Evolutionary conservation across 2,329 filamentous ascomycete species (phyloP), one percentile per base, ranked within the genome.

Genomic region (Alternaria arbusti): DNA sequence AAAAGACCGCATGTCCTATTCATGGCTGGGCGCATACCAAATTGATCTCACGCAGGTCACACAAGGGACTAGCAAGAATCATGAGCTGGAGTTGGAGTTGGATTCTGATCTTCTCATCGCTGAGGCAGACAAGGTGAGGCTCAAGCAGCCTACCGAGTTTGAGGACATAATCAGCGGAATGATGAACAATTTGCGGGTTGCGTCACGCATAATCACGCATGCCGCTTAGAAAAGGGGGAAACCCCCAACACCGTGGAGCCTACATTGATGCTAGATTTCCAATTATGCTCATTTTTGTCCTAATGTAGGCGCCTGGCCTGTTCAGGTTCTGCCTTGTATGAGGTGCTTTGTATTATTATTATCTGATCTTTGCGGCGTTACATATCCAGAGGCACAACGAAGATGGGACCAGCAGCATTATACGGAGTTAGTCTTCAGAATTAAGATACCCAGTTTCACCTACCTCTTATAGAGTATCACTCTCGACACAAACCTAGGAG

Each of bases 1-100:
- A 71, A 99, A 99, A 80, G 94, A 99, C 79, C 88, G 96, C 17
- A 84, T 99, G 77, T 96, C 92, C 76, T 99, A 99, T 81, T 90
- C 86, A 10, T 96, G 98, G 78, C 86, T 94, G 44, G 89, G 88
- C 57, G 75, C 77, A 26, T 97, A 96, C 77, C 92, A 96, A 77
- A 87, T 99, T 70, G 96, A 99, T 80, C 84, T 99, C 54, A 99
- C 96, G 0, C 94, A 97, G 78, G 96, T 99, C 45, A 91, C 80
- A 32, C 83, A 86, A 64, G 75, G 80, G 10, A 67, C 66, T 1
- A 84, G 86, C 59, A 93, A 92, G 70, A 90, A 91, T 67, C 92
- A 95, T 74, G 93, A 96, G 80, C 85, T 96, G 7, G 93, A 96
- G 75, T 86, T 96, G 51, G 93, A 96, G 76, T 78, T 96, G 13